phyloP scores from a whole-genome alignment of 2,329 filamentous ascomycete species.

The Diaporthe velutina region DNA sequence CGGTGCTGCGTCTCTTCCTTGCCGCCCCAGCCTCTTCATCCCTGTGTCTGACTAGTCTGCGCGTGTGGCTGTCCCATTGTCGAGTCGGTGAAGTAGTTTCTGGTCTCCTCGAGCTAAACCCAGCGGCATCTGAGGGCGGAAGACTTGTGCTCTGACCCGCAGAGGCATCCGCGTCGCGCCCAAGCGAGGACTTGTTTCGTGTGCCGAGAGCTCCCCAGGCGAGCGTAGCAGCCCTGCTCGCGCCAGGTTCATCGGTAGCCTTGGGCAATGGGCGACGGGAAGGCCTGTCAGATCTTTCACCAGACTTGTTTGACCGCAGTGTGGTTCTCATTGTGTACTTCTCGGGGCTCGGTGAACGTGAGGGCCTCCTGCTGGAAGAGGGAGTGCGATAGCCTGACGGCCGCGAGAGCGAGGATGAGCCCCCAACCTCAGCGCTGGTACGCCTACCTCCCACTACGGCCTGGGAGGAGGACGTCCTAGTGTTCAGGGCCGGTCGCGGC shows the following conservation, averaged over 20 bases:
- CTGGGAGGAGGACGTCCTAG: conserved; percentile 65
- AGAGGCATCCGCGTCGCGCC: conserved; percentile 41
- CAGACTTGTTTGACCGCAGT: conserved; percentile 62
- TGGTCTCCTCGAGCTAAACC: conserved; percentile 43
- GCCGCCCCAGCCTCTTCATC: conserved; percentile 49
- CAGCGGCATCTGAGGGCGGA: conserved; percentile 15
- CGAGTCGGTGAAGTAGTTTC: conserved; percentile 48
- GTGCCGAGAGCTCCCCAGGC: conserved; percentile 68
- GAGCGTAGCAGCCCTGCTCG: conserved; percentile 74
- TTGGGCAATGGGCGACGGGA: conserved; percentile 56
- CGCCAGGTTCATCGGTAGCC: conserved; percentile 62
- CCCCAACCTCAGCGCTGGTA: conserved; percentile 37
- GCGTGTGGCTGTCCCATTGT: conserved; percentile 68
- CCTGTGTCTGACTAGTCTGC: conserved; percentile 60
- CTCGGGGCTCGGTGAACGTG: conserved; percentile 69
- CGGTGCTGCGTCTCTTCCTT: conserved; percentile 45
- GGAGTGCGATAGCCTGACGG: conserved; percentile 16
- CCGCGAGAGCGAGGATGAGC: conserved; percentile 40
- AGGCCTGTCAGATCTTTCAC: conserved; percentile 57
- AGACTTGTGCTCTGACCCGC: conserved; percentile 25
- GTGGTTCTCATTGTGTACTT: conserved; percentile 74
- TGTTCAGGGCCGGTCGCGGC: conserved; percentile 68
- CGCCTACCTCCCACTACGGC: conserved; percentile 53
- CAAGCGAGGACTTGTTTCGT: conserved; percentile 48
- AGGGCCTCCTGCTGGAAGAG: conserved; percentile 45